Evolutionary conservation across 371 early-diverging fungal genomes (phyloP), one percentile per base, ranked within the genome.

Genomic region (Zopfochytrium polystomum): DNA sequence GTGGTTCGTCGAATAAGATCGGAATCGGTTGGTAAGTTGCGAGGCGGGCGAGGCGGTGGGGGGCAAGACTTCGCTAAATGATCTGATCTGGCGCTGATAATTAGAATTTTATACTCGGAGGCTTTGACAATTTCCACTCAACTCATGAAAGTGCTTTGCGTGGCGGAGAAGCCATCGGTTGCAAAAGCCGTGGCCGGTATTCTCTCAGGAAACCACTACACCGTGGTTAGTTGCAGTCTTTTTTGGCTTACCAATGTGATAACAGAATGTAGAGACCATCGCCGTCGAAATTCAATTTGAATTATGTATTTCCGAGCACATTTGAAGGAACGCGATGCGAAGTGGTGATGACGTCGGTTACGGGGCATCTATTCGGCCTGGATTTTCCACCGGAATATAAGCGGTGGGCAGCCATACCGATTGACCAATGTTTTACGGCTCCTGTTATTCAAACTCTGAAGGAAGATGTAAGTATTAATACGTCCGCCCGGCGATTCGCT

Each of bases 91-190:
- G n/a, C n/a, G n/a, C n/a, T n/a, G n/a, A n/a, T n/a, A n/a, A n/a
- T n/a, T n/a, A n/a, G n/a, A n/a, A n/a, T n/a, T n/a, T n/a, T n/a
- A n/a, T n/a, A n/a, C n/a, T 42, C 42, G 42, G 42, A 42, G 13
- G n/a, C 11, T 42, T 42, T n/a, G 42, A 13, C 11, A 11, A 13
- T 42, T 42, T 11, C 42, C 11, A 42, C 11, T 13, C 46, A 53
- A 65, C 32, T 44, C 45, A 71, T 54, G 61, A 52, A 67, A 60
- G 52, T 81, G 11, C 73, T 97, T 38, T 93, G 95, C 73, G 96
- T 99, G 38, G 99, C 99, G 55, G 99, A 99, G 71, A 99, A 99
- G 77, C 97, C 97, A 33, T 90, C 93, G 49, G 92, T 97, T 63
- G 88, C 98, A 18, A 95, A 91, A 72, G 78, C 89, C n/a, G 84